Conservation (phyloP, 129 eudicot genomes). For the Flaveria brownii region DNA sequence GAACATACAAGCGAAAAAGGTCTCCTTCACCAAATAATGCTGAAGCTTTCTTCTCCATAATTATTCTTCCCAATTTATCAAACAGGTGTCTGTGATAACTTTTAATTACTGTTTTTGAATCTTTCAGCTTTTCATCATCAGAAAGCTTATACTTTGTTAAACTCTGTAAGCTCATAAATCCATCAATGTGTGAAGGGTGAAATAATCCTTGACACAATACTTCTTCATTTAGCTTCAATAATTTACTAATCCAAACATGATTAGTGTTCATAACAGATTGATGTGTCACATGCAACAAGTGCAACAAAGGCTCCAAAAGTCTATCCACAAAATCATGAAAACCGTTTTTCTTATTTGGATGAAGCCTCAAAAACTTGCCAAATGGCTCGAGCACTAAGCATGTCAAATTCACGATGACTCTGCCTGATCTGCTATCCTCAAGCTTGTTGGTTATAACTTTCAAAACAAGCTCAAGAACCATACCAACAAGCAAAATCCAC, state of each 20-base stretch:
- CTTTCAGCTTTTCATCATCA: slow-evolving; percentile 47
- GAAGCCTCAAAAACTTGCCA: slow-evolving; percentile 69
- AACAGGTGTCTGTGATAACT: slow-evolving; percentile 88
- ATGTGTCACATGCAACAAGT: slow-evolving; percentile 49
- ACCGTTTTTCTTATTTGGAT: slow-evolving; percentile 67
- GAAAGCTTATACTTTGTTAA: slow-evolving; percentile 54
- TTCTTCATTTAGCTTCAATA: slow-evolving; percentile 60
- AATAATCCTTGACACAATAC: slow-evolving; percentile 79
- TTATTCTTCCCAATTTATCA: slow-evolving; percentile 61
- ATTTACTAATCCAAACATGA: slow-evolving; percentile 31
- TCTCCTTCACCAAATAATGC: slow-evolving; percentile 69
- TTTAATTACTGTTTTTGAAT: slow-evolving; percentile 48
- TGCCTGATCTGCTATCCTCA: slow-evolving; percentile 36
- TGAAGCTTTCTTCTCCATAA: slow-evolving; percentile 41
- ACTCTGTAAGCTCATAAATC: slow-evolving; percentile 65
- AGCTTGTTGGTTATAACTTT: slow-evolving; percentile 35
- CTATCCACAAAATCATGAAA: slow-evolving; percentile 72
- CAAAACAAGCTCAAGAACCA: slow-evolving; percentile 55
- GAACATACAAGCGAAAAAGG: slow-evolving; percentile 60
- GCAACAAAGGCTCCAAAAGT: slow-evolving; percentile 73
- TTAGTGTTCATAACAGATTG: slow-evolving; percentile 20
- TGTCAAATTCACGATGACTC: slow-evolving; percentile 46
- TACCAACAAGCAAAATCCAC: slow-evolving; percentile 58
- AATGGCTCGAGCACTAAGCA: slow-evolving; percentile 76
- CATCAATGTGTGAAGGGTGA: slow-evolving; percentile 80